A percentile compares a stretch with the other conserved stretches of the same genome.
Conservation (phyloP, 768 basidiomycete species). For the Rhodotorula toruloides region DNA sequence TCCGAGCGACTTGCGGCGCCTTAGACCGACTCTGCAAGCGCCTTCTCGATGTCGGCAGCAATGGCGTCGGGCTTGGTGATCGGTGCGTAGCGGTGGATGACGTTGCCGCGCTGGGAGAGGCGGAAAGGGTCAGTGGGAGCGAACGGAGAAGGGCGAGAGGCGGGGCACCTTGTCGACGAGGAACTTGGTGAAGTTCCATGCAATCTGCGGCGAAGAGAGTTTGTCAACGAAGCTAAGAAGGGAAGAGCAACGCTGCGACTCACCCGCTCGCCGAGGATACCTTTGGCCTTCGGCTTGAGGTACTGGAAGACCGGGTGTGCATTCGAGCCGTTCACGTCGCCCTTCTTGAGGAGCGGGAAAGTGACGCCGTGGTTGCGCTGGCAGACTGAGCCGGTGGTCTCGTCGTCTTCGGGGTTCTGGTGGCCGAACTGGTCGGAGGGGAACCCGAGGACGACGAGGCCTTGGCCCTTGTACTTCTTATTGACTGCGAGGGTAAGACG, state of each 20-base stretch:
- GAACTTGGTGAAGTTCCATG: constrained; percentile 80
- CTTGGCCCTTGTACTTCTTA: constrained; percentile 72
- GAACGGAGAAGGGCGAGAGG: constrained; percentile 22
- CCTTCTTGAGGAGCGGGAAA: constrained; percentile 85
- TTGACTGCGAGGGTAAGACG: constrained; percentile 46
- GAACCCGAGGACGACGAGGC: constrained; percentile 76
- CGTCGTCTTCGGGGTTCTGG: constrained; percentile 49
- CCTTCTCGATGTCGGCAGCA: constrained; percentile 60
- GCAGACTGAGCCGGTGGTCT: constrained; percentile 53
- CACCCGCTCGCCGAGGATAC: constrained; percentile 59
- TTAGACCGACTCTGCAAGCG: constrained; percentile 1
- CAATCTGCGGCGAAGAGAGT: not conserved
- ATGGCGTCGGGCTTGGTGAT: constrained; percentile 61
- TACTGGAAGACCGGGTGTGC: constrained; percentile 79
- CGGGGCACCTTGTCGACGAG: constrained; percentile 67
- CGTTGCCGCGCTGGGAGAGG: constrained; percentile 47
- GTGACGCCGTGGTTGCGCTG: constrained; percentile 77
- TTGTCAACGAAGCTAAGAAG: too few relatives aligned
- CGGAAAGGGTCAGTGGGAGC: constrained; percentile 9
- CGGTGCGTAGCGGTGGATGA: constrained; percentile 69
- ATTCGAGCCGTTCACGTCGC: constrained; percentile 78
- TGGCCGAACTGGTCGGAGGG: constrained; percentile 89
- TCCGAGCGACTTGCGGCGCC: too few relatives aligned
- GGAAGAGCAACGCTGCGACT: not conserved
- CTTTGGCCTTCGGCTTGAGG: constrained; percentile 74